Percentiles rank a stretch among this genome's conserved stretches.
Conservation (phyloP, 2,329 filamentous ascomycete genomes). For the Cercospora zeina region DNA sequence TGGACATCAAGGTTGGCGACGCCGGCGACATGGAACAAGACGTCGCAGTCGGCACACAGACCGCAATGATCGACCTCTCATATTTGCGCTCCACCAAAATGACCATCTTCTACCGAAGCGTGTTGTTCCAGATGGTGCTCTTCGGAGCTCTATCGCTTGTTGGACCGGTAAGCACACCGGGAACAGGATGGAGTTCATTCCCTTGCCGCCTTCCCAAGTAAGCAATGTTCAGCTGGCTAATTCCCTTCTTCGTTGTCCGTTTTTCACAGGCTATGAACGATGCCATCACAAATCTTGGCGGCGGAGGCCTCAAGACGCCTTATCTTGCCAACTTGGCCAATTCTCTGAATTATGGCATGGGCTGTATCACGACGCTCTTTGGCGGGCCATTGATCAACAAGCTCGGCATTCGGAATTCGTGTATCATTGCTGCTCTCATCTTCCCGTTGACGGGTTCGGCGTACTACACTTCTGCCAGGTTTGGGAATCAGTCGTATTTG, state of each 20-base stretch:
- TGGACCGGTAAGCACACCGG: constrained; percentile 11
- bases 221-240: neutral
- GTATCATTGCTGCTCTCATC: constrained; percentile 41
- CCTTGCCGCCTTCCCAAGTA: neutral
- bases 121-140: constrained; percentile 33
- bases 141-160: constrained; percentile 28
- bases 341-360: constrained; percentile 30
- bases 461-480: constrained; percentile 41
- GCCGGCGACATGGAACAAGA: constrained; percentile 12
- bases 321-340: constrained; percentile 32
- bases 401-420: constrained; percentile 44
- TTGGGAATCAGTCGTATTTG: constrained; percentile 38
- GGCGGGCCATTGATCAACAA: constrained; percentile 46
- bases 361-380: constrained; percentile 31
- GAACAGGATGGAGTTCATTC: neutral
- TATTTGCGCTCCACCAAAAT: constrained; percentile 18
- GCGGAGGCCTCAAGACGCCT: constrained; percentile 30
- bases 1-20: constrained; percentile 2
- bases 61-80: constrained; percentile 14
- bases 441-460: constrained; percentile 43
- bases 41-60: constrained; percentile 21
- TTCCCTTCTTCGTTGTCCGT: neutral
- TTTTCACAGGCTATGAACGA: constrained; percentile 28
- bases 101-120: constrained; percentile 27
- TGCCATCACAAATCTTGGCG: constrained; percentile 32